These are phyloP conservation scores for Penicillium rolfsii DNA, from an alignment of 2,329 filamentous ascomycete genomes.

Conservation along the genomic window DNA sequence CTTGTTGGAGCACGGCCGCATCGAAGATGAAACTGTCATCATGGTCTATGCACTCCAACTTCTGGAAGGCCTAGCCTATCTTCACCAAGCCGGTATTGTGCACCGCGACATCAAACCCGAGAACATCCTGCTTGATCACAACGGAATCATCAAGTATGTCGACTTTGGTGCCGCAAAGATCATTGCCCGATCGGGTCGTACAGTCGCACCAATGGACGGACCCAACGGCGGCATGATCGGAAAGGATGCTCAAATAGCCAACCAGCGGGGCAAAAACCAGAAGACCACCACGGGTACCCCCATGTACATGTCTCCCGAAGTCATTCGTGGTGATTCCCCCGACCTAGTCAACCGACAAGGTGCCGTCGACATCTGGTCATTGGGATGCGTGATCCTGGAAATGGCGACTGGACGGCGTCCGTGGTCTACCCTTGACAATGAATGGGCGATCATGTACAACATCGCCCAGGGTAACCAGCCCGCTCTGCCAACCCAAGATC, in stretches of 20 bases:
- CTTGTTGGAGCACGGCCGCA: slow-evolving; percentile 89
- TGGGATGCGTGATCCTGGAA: slow-evolving; percentile 94
- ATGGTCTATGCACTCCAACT: slow-evolving; percentile 96
- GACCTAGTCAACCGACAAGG: slow-evolving; percentile 76
- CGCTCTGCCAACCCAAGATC: slow-evolving; percentile 77
- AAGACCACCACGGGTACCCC: slow-evolving; percentile 96
- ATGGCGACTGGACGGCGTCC: slow-evolving; percentile 95
- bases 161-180: slow-evolving; percentile 98
- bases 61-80: slow-evolving; percentile 88
- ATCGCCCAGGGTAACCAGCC: slow-evolving; percentile 96
- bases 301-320: slow-evolving; percentile 99
- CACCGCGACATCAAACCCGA: slow-evolving; percentile 98
- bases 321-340: slow-evolving; percentile 85
- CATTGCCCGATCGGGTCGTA: slow-evolving; percentile 90
- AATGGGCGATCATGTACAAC: slow-evolving; percentile 99
- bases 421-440: slow-evolving; percentile 95
- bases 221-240: slow-evolving; percentile 50
- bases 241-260: slow-evolving; percentile 37
- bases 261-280: slow-evolving; percentile 59
- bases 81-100: slow-evolving; percentile 88
- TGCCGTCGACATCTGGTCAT: slow-evolving; percentile 91
- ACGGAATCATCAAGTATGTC: slow-evolving; percentile 98
- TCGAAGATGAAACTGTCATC: slow-evolving; percentile 96
- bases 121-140: slow-evolving; percentile 95
- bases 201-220: slow-evolving; percentile 68